Evolutionary conservation across 2,329 filamentous ascomycete genomes (phyloP).

Genomic region (Claviceps monticola): DNA sequence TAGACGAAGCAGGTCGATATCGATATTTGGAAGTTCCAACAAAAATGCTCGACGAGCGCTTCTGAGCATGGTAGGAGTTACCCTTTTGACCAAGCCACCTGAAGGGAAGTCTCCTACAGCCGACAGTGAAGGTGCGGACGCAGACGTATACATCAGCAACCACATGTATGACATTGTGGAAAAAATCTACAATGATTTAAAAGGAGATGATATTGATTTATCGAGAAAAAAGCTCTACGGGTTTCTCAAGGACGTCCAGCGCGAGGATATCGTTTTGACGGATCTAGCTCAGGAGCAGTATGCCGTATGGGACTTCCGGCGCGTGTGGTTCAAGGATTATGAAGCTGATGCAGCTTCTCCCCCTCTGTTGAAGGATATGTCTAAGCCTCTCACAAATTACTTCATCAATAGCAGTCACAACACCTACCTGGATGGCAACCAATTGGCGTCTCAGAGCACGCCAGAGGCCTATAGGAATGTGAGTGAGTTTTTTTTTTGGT

Average conservation of each 20-base stretch:
- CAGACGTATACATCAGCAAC: constrained; percentile 30
- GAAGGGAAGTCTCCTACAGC: constrained; percentile 14
- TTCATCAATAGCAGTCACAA: constrained; percentile 94
- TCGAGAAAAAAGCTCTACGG: constrained; percentile 25
- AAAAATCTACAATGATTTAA: constrained; percentile 32
- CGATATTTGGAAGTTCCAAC: constrained; percentile 25
- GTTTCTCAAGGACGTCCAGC: constrained; percentile 39
- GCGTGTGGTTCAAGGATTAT: constrained; percentile 30
- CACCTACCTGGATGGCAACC: constrained; percentile 80
- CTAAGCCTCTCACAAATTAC: constrained; percentile 68
- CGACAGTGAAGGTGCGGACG: constrained; percentile 9
- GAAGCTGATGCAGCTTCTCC: constrained; percentile 30
- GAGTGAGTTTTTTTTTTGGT: constrained; percentile 15
- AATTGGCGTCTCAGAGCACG: constrained; percentile 64
- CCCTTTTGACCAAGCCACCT: constrained; percentile 13
- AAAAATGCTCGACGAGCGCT: constrained; percentile 16
- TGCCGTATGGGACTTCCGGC: constrained; percentile 35
- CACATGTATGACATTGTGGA: constrained; percentile 34
- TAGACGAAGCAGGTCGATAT: constrained; percentile 23
- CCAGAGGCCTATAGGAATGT: constrained; percentile 67
- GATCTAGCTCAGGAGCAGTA: constrained; percentile 28
- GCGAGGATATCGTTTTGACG: constrained; percentile 21
- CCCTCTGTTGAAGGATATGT: constrained; percentile 40
- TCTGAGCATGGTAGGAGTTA: constrained; percentile 19
- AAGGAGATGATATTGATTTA: constrained; percentile 18